Base-by-base conservation (phyloP, 805 yeast species). In the Pichia membranifaciens region DNA sequence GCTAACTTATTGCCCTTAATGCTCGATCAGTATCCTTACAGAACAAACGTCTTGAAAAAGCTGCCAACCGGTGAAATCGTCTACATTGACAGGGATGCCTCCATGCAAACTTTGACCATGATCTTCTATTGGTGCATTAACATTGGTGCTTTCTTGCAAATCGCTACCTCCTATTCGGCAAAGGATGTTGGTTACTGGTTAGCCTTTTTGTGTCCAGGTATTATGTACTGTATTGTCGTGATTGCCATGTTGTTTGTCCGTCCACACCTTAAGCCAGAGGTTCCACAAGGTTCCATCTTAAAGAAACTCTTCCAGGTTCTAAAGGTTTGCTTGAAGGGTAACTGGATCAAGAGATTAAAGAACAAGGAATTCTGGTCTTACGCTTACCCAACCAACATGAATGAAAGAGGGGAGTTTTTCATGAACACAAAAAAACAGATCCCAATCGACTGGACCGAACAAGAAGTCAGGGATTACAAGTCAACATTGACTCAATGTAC, bases 21-120 rank as follows among this genome's bases (percentile, higher is more conserved):
- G 45, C 63, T 72, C 64, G 87, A 82, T 58, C 87, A 82, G 66
- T 80, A 76, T 60, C 81, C 82, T 39, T 76, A 79, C 60, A 69
- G 76, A 48, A 72, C 75, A 54, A 83, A 80, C 52, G 78, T 74
- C 43, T 77, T 86, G 47, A 75, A 72, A 61, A 76, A 75, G 3
- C 68, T 76, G 43, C 78, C 79, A 54, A 60, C 71, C 23, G 95
- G 95, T 48, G 81, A 80, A 59, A 72, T 74, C 41, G 90, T 84
- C 32, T 78, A 84, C 55, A 64, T 74, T 39, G 77, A 73, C 54
- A 67, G 75, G 46, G 71, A 69, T 56, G 64, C 70, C 47, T 60
- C 75, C 4, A 58, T 73, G 48, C 69, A 67, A 54, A 57, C 60
- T 35, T 54, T 68, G 51, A 57, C 74, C 20, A 64, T 75, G 58